phyloP scores from a whole-genome alignment of 2,329 filamentous ascomycete species.

The Pseudocercospora vitis region DNA sequence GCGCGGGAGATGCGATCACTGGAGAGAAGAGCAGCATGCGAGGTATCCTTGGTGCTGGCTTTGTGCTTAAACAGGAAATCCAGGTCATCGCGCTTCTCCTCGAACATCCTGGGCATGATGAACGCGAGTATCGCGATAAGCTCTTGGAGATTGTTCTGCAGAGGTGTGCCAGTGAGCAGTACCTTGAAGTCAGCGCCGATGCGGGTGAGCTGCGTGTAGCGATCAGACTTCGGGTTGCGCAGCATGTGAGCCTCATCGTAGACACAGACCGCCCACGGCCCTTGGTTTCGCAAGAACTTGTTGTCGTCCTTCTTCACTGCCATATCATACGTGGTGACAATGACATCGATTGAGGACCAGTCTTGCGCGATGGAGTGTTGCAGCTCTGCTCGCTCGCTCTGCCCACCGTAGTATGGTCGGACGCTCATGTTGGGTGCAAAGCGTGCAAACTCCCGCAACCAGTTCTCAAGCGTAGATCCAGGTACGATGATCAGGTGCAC shows the following conservation, averaged over 20 bases:
- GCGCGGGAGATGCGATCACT: constrained; percentile 83
- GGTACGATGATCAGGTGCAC: constrained; percentile 87
- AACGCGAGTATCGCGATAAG: constrained; percentile 89
- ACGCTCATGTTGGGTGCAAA: constrained; percentile 80
- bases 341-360: constrained; percentile 64
- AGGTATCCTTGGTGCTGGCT: constrained; percentile 74
- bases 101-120: constrained; percentile 83
- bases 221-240: constrained; percentile 80
- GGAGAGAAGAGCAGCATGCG: constrained; percentile 78
- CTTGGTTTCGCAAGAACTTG: constrained; percentile 60
- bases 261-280: constrained; percentile 60
- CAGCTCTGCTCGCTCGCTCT: constrained; percentile 66
- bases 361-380: constrained; percentile 66
- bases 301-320: constrained; percentile 61
- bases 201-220: constrained; percentile 75
- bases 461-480: constrained; percentile 91
- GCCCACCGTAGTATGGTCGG: constrained; percentile 69
- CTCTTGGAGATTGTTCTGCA: constrained; percentile 93
- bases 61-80: constrained; percentile 88
- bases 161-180: constrained; percentile 83
- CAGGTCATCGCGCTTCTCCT: constrained; percentile 73
- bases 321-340: constrained; percentile 72
- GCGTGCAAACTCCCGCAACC: constrained; percentile 83
- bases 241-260: constrained; percentile 95
- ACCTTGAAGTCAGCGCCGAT: constrained; percentile 82